phyloP scores from a whole-genome alignment of 495 filamentous ascomycete species.

The Letharia columbiana region DNA sequence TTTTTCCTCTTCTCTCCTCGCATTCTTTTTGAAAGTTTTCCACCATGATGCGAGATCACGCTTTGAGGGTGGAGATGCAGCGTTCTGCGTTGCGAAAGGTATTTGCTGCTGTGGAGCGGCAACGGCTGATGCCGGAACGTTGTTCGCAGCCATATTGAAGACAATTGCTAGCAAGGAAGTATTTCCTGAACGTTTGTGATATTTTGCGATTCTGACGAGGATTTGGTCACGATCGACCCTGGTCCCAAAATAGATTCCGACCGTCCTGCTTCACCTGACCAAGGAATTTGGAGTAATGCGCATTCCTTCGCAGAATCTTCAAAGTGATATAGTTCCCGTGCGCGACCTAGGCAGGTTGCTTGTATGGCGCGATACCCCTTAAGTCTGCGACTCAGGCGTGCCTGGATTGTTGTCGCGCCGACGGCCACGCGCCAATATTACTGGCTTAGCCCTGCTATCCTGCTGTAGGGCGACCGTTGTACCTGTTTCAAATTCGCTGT shows the following conservation, averaged over 20 bases:
- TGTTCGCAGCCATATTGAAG: constrained; percentile 23
- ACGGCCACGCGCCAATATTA: not conserved
- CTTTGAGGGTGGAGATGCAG: constrained; percentile 58
- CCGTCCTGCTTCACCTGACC: constrained; percentile 13
- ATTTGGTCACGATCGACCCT: constrained; percentile 9
- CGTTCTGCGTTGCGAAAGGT: constrained; percentile 23
- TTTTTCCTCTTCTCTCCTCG: constrained; percentile 68
- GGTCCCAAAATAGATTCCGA: constrained; percentile 15
- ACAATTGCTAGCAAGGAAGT: constrained; percentile 1
- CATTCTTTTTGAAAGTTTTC: constrained; percentile 68
- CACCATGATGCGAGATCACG: constrained; percentile 85
- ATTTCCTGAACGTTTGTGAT: not conserved
- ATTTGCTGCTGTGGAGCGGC: constrained; percentile 31
- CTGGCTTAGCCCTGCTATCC: not conserved
- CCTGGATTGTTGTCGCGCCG: not conserved
- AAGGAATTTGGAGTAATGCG: constrained; percentile 9
- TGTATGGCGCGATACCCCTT: not conserved
- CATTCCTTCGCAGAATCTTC: constrained; percentile 10
- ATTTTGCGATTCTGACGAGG: not conserved
- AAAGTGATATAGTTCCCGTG: not conserved
- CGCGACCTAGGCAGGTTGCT: not conserved
- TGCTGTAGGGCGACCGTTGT: not conserved
- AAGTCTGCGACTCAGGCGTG: not conserved
- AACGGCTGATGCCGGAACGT: constrained; percentile 32
- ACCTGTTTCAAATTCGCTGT: not conserved